phyloP scores from a whole-genome alignment of 164 flowering plant species.

The Berberis vulgaris region DNA sequence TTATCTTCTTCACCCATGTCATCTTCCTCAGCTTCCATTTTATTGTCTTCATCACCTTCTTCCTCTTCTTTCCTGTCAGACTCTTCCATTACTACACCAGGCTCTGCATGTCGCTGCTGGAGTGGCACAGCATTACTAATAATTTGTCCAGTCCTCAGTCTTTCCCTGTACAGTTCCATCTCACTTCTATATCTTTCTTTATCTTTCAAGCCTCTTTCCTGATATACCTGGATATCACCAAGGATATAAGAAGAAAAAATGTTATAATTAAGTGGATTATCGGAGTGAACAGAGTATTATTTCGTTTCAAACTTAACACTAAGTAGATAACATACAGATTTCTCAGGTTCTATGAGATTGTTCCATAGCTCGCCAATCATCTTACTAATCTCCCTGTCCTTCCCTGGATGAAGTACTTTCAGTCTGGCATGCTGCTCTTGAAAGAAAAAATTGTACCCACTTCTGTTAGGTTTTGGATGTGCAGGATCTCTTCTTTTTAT shows the following conservation, averaged over 20 bases:
- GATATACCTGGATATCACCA: constrained; percentile 53
- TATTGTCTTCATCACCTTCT: constrained; percentile 16
- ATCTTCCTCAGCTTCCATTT: constrained; percentile 24
- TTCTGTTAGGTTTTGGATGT: constrained; percentile 93
- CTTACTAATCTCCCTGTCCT: constrained; percentile 82
- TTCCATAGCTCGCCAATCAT: constrained; percentile 94
- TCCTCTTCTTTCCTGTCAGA: constrained; percentile 20
- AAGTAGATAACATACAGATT: constrained; percentile 37
- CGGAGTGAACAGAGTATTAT: too few relatives aligned
- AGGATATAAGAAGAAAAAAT: not conserved
- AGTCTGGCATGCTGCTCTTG: constrained; percentile 91
- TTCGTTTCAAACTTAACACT: too few relatives aligned
- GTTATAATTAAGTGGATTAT: too few relatives aligned
- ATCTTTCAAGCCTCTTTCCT: constrained; percentile 76
- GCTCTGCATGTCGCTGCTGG: constrained; percentile 40
- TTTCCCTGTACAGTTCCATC: constrained; percentile 76
- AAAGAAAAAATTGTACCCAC: constrained; percentile 94
- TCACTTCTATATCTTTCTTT: constrained; percentile 76
- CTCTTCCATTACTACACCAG: constrained; percentile 27
- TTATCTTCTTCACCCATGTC: constrained; percentile 18
- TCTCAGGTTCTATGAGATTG: constrained; percentile 56
- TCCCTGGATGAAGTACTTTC: constrained; percentile 80
- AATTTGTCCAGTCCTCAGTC: constrained; percentile 34
- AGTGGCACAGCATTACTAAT: constrained; percentile 51
- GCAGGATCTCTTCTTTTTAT: constrained; percentile 79